These are phyloP conservation scores for Polygonum aviculare DNA, from an alignment of 148 eudicot species.

Conservation along the genomic window DNA sequence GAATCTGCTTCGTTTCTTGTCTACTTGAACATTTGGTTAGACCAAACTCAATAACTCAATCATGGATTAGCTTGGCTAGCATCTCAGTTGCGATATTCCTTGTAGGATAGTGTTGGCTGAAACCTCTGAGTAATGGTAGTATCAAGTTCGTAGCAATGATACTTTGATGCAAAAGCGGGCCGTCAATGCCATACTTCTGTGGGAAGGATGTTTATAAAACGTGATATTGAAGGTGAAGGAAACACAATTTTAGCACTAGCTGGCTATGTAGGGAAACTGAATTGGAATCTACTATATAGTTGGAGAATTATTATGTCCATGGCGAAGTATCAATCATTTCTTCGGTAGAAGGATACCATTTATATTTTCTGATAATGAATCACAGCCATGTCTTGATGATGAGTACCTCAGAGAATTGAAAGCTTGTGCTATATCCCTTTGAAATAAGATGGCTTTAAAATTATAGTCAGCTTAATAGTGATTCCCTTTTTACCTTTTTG, in stretches of 20 bases:
- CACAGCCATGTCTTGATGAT: neutral
- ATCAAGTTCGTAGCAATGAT: neutral
- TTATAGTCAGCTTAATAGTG: neutral
- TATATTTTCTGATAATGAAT: neutral
- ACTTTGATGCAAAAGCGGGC: neutral
- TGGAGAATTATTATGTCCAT: neutral
- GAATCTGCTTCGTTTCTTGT: neutral
- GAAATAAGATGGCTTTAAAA: neutral
- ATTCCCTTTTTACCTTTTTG: neutral
- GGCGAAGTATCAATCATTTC: neutral
- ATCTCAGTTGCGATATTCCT: neutral
- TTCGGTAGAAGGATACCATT: neutral
- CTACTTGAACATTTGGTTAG: neutral
- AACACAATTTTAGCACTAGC: neutral
- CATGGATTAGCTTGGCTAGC: conserved; percentile 1
- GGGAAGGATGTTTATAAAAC: neutral
- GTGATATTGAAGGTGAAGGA: neutral
- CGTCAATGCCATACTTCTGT: neutral
- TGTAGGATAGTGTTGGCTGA: neutral
- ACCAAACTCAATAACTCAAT: neutral
- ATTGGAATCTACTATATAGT: neutral
- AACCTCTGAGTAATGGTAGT: neutral
- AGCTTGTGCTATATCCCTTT: neutral
- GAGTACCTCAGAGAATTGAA: neutral
- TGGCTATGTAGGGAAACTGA: neutral